Evolutionary conservation across 1,284 basidiomycete genomes (phyloP), one percentile per base, ranked within the genome.

Genomic region (Sparassis latifolia): DNA sequence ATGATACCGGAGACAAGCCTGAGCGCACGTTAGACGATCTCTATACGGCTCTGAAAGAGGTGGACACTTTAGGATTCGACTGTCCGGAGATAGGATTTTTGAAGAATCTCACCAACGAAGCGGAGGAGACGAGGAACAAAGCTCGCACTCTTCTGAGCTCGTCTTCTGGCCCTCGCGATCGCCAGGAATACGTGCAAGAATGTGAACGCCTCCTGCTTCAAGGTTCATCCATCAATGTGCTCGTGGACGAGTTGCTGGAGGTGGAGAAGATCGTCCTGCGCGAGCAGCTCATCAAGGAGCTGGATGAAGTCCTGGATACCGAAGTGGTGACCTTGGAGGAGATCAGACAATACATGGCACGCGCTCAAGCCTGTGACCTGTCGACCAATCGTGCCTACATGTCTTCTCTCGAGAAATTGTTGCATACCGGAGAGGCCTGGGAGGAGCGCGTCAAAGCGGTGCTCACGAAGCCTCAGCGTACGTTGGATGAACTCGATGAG

Each of bases 31-130:
- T 89, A 40, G 76, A 77, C 33, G 86, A 90, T 52, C 72, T 92
- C 12, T 81, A 84, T 56, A 69, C 72, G 7, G 71, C 92, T 29
- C 67, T 92, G n/a, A 63, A 66, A 5, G 85, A 92, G 60, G 87
- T 88, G 2, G 79, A 86, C 43, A 72, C 67, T 12, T 78, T 93
- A 27, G 90, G 90, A 1, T 92, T 93, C 60, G 89, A 93, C 55
- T 78, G 80, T 50, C 77, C 79, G 4, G 91, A 93, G 68, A 86
- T 91, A 39, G 69, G 64, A 10, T 64, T 71, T 10, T 75, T 93
- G 33, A 75, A 72, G 44, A 67, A 62, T 30, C 70, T 91, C 40
- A 81, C 78, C 3, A 69, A 78, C 47, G 79, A 84, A 55, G 82
- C 89, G 5, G 81, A 89, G 58, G 79, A 82, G 37, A 80, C 80